Evolutionary conservation across 495 filamentous ascomycete species (phyloP).

Genomic region (Aspergillus olivimuriae): DNA sequence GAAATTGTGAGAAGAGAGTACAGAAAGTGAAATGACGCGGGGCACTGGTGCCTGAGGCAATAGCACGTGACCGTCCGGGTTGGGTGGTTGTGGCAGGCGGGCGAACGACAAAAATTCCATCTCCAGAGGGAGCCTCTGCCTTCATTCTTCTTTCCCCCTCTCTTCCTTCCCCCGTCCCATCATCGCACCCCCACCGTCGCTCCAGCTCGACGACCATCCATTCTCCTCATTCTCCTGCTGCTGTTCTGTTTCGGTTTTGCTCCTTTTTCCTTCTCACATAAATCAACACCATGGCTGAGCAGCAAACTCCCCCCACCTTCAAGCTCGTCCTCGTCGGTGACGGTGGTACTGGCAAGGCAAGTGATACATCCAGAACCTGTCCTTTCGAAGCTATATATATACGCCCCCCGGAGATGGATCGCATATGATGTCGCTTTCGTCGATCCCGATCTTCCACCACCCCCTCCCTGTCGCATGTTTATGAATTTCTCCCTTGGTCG

Average conservation of each 20-base stretch:
- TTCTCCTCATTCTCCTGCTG: too few relatives aligned
- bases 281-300: conserved; percentile 55
- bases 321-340: conserved; percentile 99
- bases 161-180: too few relatives aligned
- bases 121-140: conserved; percentile 14
- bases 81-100: conserved; percentile 27
- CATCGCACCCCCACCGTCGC: too few relatives aligned
- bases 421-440: background rate
- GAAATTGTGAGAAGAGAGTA: too few relatives aligned
- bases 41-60: conserved; percentile 24
- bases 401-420: background rate
- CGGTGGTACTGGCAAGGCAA: conserved; percentile 99
- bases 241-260: too few relatives aligned
- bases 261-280: conserved; percentile 21
- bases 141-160: background rate
- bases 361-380: conserved; percentile 15
- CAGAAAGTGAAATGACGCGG: conserved; percentile 9
- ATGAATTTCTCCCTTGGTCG: conserved; percentile 5
- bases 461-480: conserved; percentile 6
- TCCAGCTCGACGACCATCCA: too few relatives aligned
- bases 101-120: conserved; percentile 49
- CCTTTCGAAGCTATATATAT: background rate
- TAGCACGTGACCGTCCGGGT: conserved; percentile 30
- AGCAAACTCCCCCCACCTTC: conserved; percentile 78
- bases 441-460: background rate